A percentile compares a stretch with the other conserved stretches of the same genome.
Conservation (phyloP, 106 monocot genomes). For the Hemerocallis citrina region DNA sequence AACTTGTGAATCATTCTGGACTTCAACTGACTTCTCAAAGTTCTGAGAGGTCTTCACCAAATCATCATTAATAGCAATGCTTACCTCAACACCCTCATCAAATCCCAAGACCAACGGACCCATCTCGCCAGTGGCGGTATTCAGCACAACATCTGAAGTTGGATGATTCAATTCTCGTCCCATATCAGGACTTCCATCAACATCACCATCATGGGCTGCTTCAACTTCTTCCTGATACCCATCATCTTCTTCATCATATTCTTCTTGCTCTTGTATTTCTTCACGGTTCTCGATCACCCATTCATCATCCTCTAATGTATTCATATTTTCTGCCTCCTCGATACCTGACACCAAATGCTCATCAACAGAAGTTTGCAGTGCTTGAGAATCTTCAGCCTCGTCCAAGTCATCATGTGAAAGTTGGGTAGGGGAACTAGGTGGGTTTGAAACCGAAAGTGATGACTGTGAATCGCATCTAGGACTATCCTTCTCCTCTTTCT, state of each 20-base stretch:
- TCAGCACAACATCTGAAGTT: slow-evolving; percentile 12
- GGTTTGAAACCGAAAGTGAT: slow-evolving; percentile 77
- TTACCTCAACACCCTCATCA: slow-evolving; percentile 47
- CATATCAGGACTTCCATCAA: slow-evolving; percentile 28
- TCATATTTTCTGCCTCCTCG: slow-evolving; percentile 18
- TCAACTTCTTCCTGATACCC: slow-evolving; percentile 34
- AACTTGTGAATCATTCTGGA: slow-evolving; percentile 7
- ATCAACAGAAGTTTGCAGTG: slow-evolving; percentile 39
- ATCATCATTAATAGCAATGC: slow-evolving; percentile 29
- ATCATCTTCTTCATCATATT: slow-evolving; percentile 59
- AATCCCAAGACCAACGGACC: slow-evolving; percentile 43
- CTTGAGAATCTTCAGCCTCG: slow-evolving; percentile 43
- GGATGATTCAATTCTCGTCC: slow-evolving; percentile 22
- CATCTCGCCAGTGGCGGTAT: slow-evolving; percentile 21
- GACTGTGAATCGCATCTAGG: slow-evolving; percentile 62
- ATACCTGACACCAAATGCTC: slow-evolving; percentile 15
- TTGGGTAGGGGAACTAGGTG: slow-evolving; percentile 76
- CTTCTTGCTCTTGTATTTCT: slow-evolving; percentile 41
- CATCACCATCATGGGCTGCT: slow-evolving; percentile 32
- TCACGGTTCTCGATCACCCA: slow-evolving; percentile 59
- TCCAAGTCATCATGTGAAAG: slow-evolving; percentile 86
- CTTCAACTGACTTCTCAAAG: slow-evolving; percentile 14
- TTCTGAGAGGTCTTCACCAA: slow-evolving; percentile 19
- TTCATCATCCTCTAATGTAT: slow-evolving; percentile 90
- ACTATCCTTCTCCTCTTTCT: slow-evolving; percentile 43